Conservation (phyloP, 139 green algal species). For the Chlorella sp. region DNA sequence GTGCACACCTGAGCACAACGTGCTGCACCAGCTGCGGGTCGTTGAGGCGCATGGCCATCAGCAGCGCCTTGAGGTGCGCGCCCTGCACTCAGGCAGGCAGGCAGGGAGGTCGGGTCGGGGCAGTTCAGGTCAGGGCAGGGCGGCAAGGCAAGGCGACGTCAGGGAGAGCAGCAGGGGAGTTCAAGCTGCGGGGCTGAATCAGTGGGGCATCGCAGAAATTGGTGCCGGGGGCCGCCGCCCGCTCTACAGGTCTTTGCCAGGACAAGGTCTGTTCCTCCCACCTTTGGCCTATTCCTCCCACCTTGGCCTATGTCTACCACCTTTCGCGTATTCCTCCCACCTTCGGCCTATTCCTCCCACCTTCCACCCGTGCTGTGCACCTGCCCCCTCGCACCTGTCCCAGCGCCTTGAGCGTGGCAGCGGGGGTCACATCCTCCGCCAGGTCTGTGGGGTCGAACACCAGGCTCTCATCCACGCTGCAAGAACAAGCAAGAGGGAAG, state of each 20-base stretch:
- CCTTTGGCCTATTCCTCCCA: too few species aligned
- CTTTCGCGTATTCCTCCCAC: neutral
- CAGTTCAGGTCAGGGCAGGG: neutral
- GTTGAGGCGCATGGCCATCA: slow-evolving; percentile 84
- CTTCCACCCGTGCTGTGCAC: neutral
- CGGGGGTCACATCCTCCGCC: slow-evolving; percentile 89
- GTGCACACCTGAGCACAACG: slow-evolving; percentile 16
- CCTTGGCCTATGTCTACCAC: too few species aligned
- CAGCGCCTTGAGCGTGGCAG: slow-evolving; percentile 59
- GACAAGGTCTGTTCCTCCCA: too few species aligned
- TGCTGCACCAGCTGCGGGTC: slow-evolving; percentile 72
- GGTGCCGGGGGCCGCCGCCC: too few species aligned
- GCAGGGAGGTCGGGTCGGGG: neutral
- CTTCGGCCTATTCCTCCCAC: neutral
- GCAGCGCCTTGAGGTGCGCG: slow-evolving; percentile 70
- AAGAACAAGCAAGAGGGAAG: neutral
- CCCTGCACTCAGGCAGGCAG: neutral
- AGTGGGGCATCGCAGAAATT: neutral
- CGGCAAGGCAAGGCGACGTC: too few species aligned
- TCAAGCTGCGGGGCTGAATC: neutral
- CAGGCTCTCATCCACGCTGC: slow-evolving; percentile 72
- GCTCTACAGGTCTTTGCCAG: too few species aligned
- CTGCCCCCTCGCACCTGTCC: neutral
- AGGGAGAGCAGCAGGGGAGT: neutral
- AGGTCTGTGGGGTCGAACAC: slow-evolving; percentile 97